These are phyloP conservation scores for Noccaea bulbosa DNA, from an alignment of 345 rosid genomes.

Conservation along the genomic window DNA sequence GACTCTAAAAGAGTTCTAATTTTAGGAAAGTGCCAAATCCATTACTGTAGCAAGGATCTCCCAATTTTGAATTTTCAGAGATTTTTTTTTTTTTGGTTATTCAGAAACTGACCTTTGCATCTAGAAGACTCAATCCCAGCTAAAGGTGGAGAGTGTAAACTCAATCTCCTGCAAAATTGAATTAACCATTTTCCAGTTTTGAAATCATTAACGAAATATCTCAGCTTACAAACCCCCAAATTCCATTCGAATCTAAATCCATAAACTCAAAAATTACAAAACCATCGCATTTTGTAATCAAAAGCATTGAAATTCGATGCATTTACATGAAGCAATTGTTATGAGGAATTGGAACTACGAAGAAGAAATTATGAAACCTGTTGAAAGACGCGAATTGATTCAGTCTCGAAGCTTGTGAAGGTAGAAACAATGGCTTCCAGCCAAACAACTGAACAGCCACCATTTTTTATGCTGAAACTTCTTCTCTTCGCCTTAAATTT, in stretches of 20 bases:
- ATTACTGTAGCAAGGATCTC: conserved; percentile 12
- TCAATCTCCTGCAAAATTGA: conserved; percentile 35
- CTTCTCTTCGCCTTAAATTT: conserved; percentile 11
- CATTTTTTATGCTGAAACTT: conserved; percentile 32
- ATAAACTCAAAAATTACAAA: conserved; percentile 13
- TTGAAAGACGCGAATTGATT: conserved; percentile 32
- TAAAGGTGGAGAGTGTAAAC: conserved; percentile 26
- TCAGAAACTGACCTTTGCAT: conserved; percentile 24
- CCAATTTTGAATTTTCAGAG: too few species aligned
- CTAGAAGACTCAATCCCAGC: conserved; percentile 35
- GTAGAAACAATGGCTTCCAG: conserved; percentile 50
- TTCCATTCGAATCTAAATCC: not conserved
- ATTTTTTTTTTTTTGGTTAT: not conserved
- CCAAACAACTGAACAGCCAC: conserved; percentile 46
- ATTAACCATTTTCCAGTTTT: not conserved
- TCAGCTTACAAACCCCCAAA: too few species aligned
- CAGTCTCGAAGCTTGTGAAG: conserved; percentile 31
- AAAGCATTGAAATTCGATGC: not conserved
- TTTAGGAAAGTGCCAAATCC: not conserved
- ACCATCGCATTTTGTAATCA: not conserved
- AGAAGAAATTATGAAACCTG: conserved; percentile 42
- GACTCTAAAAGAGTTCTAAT: not conserved
- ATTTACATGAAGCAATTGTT: conserved; percentile 9
- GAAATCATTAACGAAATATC: not conserved
- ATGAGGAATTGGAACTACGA: not conserved